Percentiles rank a stretch among this genome's conserved stretches.
Conservation (phyloP, 768 basidiomycete species). For the Pleurotus platypus region DNA sequence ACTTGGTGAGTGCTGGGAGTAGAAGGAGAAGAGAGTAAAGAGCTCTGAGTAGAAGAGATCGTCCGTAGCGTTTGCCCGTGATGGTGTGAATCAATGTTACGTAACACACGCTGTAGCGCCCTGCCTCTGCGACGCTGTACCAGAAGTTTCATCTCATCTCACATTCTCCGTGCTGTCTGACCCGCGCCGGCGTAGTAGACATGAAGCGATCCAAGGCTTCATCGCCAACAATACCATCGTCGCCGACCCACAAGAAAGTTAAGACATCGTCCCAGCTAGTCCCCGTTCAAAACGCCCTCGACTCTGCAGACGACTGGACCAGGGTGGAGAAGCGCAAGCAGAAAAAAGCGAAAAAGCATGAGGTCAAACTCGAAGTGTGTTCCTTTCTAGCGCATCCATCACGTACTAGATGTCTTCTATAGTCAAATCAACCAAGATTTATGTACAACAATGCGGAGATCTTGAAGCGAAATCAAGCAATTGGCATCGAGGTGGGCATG, state of each 20-base stretch:
- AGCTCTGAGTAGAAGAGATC: too few relatives aligned
- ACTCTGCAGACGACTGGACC: conserved; percentile 47
- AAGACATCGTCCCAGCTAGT: conserved; percentile 22
- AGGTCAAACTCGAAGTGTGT: conserved; percentile 59
- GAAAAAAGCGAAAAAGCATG: conserved; percentile 62
- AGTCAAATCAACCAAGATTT: conserved; percentile 59
- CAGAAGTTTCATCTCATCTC: too few relatives aligned
- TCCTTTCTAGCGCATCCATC: conserved; percentile 10
- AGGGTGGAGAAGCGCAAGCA: conserved; percentile 70
- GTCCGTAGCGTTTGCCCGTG: too few relatives aligned
- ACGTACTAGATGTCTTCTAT: conserved; percentile 2
- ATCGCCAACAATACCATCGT: conserved; percentile 11
- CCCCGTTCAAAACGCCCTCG: conserved; percentile 12
- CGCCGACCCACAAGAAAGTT: conserved; percentile 31
- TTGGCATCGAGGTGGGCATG: conserved; percentile 67
- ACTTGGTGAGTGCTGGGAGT: too few relatives aligned
- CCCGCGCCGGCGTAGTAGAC: background rate
- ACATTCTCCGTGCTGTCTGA: too few relatives aligned
- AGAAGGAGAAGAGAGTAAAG: too few relatives aligned
- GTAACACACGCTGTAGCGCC: too few relatives aligned
- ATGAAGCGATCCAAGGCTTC: conserved; percentile 15
- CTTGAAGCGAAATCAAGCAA: conserved; percentile 62
- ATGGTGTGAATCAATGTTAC: too few relatives aligned
- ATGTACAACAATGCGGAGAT: conserved; percentile 83
- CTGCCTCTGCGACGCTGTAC: too few relatives aligned